These are phyloP conservation scores for Cucumis cinereus DNA, from an alignment of 306 rosid species.

Conservation along the genomic window DNA sequence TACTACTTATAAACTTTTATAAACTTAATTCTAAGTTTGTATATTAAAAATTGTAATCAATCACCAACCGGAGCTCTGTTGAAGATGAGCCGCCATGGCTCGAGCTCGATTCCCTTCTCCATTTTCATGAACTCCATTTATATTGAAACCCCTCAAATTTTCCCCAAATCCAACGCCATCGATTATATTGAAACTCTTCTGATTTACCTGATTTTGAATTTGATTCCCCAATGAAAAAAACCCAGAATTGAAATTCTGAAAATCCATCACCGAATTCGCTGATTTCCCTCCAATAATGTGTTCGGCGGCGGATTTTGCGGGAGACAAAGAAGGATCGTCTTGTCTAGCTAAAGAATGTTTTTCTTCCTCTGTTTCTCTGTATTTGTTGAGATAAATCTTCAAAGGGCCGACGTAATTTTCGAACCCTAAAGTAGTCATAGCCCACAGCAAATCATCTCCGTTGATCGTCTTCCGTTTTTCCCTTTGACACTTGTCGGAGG, in stretches of 20 bases:
- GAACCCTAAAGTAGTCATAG: slow-evolving; percentile 77
- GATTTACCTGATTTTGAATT: background rate
- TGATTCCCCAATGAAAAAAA: slow-evolving; percentile 36
- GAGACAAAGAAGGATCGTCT: slow-evolving; percentile 25
- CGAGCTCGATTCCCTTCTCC: slow-evolving; percentile 38
- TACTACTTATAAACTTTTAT: too few species aligned
- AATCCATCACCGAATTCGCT: slow-evolving; percentile 7
- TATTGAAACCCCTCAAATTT: slow-evolving; percentile 13
- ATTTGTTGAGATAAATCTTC: slow-evolving; percentile 54
- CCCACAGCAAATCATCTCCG: slow-evolving; percentile 87
- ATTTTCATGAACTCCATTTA: slow-evolving; percentile 12
- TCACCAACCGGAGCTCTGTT: slow-evolving; percentile 55
- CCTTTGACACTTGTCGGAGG: slow-evolving; percentile 76
- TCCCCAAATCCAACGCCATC: slow-evolving; percentile 31
- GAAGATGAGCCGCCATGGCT: slow-evolving; percentile 31
- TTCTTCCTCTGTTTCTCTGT: slow-evolving; percentile 68
- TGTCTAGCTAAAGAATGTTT: slow-evolving; percentile 28
- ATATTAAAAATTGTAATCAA: background rate
- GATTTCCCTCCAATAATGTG: background rate
- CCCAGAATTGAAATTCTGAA: slow-evolving; percentile 29
- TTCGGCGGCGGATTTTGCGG: background rate
- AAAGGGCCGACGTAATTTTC: slow-evolving; percentile 65
- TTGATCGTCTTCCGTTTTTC: slow-evolving; percentile 83
- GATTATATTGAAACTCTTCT: slow-evolving; percentile 18
- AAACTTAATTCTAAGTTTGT: too few species aligned